These are phyloP conservation scores for Xylaria longipes DNA, from an alignment of 495 filamentous ascomycete species.

Conservation along the genomic window DNA sequence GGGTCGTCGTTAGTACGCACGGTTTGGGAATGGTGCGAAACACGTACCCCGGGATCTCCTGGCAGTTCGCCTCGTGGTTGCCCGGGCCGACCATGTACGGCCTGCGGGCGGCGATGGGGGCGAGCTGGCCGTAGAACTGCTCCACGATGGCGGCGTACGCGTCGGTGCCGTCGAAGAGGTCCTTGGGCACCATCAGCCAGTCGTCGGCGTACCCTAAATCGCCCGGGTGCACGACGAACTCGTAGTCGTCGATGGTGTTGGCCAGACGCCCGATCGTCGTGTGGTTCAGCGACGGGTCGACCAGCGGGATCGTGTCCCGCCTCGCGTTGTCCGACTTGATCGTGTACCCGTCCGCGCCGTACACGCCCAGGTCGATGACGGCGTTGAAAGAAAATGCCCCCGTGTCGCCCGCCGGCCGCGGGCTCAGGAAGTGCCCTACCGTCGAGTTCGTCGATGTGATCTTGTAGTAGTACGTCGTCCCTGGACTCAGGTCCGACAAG, in stretches of 20 bases:
- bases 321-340: constrained; percentile 55
- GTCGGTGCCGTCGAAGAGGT: constrained; percentile 48
- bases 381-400: constrained; percentile 50
- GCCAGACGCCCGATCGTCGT: constrained; percentile 65
- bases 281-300: constrained; percentile 66
- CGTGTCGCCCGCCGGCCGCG: constrained; percentile 53
- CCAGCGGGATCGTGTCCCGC: constrained; percentile 56
- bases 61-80: constrained; percentile 53
- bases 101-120: constrained; percentile 51
- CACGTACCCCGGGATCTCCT: constrained; percentile 44
- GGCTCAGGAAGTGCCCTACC: constrained; percentile 61
- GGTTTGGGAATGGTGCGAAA: not conserved
- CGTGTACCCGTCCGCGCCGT: constrained; percentile 64
- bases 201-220: constrained; percentile 59
- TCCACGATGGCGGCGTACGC: constrained; percentile 54
- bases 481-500: constrained; percentile 41
- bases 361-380: constrained; percentile 56
- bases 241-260: constrained; percentile 61
- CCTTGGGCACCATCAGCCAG: constrained; percentile 50
- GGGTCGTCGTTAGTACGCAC: not conserved
- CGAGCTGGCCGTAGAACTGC: constrained; percentile 51
- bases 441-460: constrained; percentile 63
- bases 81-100: constrained; percentile 54
- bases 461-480: constrained; percentile 57
- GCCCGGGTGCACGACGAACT: constrained; percentile 64